These are phyloP conservation scores for Mortierella sp. DNA, from an alignment of 371 early-diverging fungal genomes.

Conservation along the genomic window DNA sequence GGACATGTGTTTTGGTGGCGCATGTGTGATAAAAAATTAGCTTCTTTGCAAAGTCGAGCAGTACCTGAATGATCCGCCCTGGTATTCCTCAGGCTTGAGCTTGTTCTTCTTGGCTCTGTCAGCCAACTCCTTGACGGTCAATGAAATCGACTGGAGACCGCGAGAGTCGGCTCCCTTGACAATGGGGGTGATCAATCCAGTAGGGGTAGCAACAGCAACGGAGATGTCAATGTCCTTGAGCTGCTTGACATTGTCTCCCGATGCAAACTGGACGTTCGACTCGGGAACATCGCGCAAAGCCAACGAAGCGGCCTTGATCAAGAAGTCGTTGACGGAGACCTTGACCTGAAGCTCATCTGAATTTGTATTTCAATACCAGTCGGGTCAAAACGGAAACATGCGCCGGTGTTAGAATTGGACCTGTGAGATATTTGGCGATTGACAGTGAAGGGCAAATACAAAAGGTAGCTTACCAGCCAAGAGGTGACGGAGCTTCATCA, in stretches of 20 bases:
- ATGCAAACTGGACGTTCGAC: constrained; percentile 63
- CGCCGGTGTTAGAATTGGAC: neutral
- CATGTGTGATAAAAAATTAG: neutral
- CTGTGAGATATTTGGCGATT: neutral
- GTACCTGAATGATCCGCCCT: constrained; percentile 54
- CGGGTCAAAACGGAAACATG: neutral
- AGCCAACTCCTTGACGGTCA: constrained; percentile 81
- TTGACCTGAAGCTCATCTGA: constrained; percentile 70
- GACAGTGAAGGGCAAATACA: neutral
- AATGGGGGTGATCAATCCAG: constrained; percentile 96
- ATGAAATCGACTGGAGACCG: constrained; percentile 87
- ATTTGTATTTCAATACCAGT: neutral
- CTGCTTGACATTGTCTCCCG: constrained; percentile 66
- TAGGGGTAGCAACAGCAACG: constrained; percentile 97
- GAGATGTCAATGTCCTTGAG: constrained; percentile 84
- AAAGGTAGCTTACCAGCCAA: constrained; percentile 73
- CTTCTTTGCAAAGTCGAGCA: neutral
- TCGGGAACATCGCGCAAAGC: constrained; percentile 83
- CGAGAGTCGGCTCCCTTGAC: constrained; percentile 79
- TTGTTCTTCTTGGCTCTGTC: constrained; percentile 69
- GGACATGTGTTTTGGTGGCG: constrained; percentile 10
- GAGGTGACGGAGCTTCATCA: constrained; percentile 73
- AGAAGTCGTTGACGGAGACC: constrained; percentile 88
- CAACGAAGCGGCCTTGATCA: constrained; percentile 85
- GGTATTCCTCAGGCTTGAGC: constrained; percentile 67